These are phyloP conservation scores for Kwoniella newhampshirensis DNA, from an alignment of 768 basidiomycete genomes.

Conservation along the genomic window DNA sequence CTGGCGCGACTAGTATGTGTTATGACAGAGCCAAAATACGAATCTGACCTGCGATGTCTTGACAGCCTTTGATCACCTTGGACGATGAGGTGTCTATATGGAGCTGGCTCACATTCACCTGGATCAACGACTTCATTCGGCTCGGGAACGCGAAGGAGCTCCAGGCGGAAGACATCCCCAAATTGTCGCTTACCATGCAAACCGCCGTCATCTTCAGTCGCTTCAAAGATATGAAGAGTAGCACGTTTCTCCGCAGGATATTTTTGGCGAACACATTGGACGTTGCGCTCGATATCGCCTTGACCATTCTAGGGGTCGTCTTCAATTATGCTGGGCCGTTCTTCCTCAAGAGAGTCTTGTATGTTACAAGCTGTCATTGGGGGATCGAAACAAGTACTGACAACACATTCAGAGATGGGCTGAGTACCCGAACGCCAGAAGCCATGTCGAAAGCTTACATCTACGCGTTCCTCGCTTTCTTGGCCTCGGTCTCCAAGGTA, in stretches of 20 bases:
- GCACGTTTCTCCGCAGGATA: constrained; percentile 34
- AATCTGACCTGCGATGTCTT: not conserved
- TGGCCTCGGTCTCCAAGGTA: constrained; percentile 63
- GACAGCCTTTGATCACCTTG: constrained; percentile 27
- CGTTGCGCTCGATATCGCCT: constrained; percentile 62
- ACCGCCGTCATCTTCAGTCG: constrained; percentile 38
- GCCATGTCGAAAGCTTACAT: constrained; percentile 67
- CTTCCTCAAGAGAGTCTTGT: constrained; percentile 68
- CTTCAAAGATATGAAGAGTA: constrained; percentile 28
- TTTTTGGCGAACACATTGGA: constrained; percentile 41
- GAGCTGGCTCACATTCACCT: constrained; percentile 49
- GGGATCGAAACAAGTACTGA: no score
- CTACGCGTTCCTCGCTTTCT: constrained; percentile 73
- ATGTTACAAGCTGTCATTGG: constrained; percentile 7
- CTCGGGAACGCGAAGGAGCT: constrained; percentile 44
- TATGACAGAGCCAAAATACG: not conserved
- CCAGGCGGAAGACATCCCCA: constrained; percentile 43
- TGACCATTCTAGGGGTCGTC: constrained; percentile 68
- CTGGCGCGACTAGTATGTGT: constrained; percentile 30
- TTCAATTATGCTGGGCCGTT: constrained; percentile 81
- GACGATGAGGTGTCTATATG: constrained; percentile 46
- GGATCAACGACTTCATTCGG: constrained; percentile 46
- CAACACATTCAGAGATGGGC: constrained; percentile 22
- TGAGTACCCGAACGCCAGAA: constrained; percentile 57
- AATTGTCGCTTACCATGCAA: constrained; percentile 40